phyloP scores from a whole-genome alignment of 441 rosid genomes.

The Arabidopsis hybrid region DNA sequence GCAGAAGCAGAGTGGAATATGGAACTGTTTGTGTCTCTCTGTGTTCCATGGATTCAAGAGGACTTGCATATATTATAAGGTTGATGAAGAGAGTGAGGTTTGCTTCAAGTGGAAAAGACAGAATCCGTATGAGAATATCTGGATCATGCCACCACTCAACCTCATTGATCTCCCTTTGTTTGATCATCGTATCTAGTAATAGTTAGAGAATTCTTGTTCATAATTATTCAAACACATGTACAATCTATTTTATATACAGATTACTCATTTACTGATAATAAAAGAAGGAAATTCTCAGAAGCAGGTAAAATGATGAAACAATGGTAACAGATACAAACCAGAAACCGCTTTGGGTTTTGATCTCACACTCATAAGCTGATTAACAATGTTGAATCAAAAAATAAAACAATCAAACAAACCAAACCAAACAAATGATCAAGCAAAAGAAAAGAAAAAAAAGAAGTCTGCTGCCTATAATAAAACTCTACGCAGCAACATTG shows the following conservation, averaged over 20 bases:
- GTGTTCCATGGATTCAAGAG: constrained; percentile 39
- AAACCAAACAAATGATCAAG: constrained; percentile 34
- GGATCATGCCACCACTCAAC: constrained; percentile 33
- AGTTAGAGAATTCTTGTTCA: neutral
- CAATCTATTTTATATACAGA: neutral
- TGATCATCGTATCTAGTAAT: constrained; percentile 1
- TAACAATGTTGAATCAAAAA: constrained; percentile 34
- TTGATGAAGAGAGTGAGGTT: constrained; percentile 13
- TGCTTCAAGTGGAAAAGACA: constrained; percentile 18
- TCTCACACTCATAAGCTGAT: constrained; percentile 37
- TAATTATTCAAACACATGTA: neutral
- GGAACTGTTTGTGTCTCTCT: constrained; percentile 39
- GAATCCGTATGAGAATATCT: constrained; percentile 25
- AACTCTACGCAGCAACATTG: constrained; percentile 42
- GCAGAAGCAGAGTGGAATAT: constrained; percentile 26
- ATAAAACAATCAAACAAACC: constrained; percentile 24
- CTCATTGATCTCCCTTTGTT: constrained; percentile 15
- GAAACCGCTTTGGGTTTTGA: constrained; percentile 31
- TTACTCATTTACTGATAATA: neutral
- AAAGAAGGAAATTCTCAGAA: neutral
- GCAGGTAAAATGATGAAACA: constrained; percentile 13
- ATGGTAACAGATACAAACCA: constrained; percentile 26
- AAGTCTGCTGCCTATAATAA: constrained; percentile 41
- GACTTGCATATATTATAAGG: constrained; percentile 25
- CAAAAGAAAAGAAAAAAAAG: neutral